Evolutionary conservation across 345 rosid species (phyloP), one percentile per base, ranked within the genome.

Genomic region (Eucalyptus albens): DNA sequence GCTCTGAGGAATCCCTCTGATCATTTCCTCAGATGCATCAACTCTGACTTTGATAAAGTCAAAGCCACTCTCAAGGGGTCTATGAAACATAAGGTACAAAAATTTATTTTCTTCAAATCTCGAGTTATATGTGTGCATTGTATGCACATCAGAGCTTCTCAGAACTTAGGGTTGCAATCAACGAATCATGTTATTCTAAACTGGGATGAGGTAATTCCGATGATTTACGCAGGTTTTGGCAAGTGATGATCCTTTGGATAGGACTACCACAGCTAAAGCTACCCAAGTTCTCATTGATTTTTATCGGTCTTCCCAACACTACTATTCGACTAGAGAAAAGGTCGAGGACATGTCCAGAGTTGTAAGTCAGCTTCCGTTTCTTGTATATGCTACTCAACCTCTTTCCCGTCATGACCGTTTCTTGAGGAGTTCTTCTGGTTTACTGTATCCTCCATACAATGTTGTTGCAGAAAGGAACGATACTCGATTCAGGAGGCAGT

Each of bases 11-110:
- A 96, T 92, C 99, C 98, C 10, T 97, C 99, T 24, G 99, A 97
- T 92, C 99, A 97, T 94, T 97, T 97, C 89, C 96, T 97, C 69
- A 91, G 99, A 91, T 97, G 99, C 90, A 90, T 97, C 87, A 97
- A 97, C 92, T 94, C 99, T 27, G 99, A 97, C 91, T 97, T 97
- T 50, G 99, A 97, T 92, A 97, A 97, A 95, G 98, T 97, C 87
- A 95, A 97, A 94, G 97, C 98, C 69, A 97, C 99, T 44, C 92
- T 97, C 44, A 97, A 97, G 91, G 99, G 99, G 16, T 97, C 99
- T 88, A 95, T 97, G 97, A 97, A 97, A 92, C 94, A 93, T 19
- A 91, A 95, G 97, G 99, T 96, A 94, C 89, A 31, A 17, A 72
- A 2, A 60, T 86, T 77, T 37, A 26, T 37, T 72, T 72, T 72